phyloP scores from a whole-genome alignment of 352 stramenopile species.

The Phytophthora litchii region DNA sequence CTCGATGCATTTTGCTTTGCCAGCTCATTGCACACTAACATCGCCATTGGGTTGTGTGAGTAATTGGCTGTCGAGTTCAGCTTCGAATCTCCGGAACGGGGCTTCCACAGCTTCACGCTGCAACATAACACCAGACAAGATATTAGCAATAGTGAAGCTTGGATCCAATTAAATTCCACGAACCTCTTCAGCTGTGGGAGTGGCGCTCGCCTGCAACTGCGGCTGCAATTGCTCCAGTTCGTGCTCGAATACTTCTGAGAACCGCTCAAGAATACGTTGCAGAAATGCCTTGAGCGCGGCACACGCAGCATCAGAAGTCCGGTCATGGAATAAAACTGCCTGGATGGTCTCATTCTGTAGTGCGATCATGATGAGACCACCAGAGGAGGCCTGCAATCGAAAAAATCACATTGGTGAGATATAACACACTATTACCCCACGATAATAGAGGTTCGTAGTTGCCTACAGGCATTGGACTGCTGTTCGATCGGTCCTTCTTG shows the following conservation, averaged over 20 bases:
- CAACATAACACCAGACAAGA: conserved; percentile 3
- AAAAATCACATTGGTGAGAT: neutral
- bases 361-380: conserved; percentile 77
- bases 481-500: conserved; percentile 36
- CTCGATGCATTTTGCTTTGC: neutral
- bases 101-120: conserved; percentile 43
- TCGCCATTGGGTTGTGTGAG: conserved; percentile 24
- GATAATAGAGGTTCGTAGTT: neutral
- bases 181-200: conserved; percentile 40
- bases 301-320: conserved; percentile 52
- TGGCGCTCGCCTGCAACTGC: conserved; percentile 49
- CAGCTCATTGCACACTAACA: conserved; percentile 25
- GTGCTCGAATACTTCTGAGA: conserved; percentile 46
- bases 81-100: conserved; percentile 39
- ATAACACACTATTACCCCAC: neutral
- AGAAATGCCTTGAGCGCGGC: conserved; percentile 64
- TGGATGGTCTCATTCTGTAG: conserved; percentile 65
- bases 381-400: conserved; percentile 37
- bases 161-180: neutral
- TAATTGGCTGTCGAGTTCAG: conserved; percentile 39
- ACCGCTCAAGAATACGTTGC: conserved; percentile 54
- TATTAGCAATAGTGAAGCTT: neutral
- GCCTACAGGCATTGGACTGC: conserved; percentile 31
- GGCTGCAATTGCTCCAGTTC: conserved; percentile 54
- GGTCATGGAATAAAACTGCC: conserved; percentile 81